Conservation (phyloP, 805 yeast species). For the Yamadazyma scolyti region DNA sequence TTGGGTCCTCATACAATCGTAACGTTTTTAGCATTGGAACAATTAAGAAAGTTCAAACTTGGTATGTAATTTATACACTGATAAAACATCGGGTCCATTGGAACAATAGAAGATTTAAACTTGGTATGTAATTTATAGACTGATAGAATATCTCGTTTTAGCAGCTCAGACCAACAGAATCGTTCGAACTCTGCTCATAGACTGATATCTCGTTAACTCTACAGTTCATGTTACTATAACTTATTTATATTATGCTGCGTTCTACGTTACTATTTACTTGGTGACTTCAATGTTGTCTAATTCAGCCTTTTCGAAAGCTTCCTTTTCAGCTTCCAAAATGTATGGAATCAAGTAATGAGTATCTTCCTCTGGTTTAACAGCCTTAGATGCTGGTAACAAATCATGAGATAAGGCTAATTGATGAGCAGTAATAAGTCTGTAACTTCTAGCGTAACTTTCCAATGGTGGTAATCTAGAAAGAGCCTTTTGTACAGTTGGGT, state of each 20-base stretch:
- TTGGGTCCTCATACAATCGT: conserved; percentile 79
- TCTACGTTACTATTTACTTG: conserved; percentile 7
- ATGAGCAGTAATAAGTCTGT: conserved; percentile 87
- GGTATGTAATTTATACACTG: conserved; percentile 40
- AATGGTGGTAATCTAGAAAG: conserved; percentile 79
- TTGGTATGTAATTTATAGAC: conserved; percentile 41
- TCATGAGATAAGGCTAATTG: conserved; percentile 84
- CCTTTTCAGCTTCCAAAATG: conserved; percentile 92
- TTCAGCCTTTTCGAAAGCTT: conserved; percentile 79
- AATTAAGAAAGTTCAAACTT: conserved; percentile 50
- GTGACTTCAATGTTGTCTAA: conserved; percentile 69
- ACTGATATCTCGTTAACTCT: too few relatives aligned
- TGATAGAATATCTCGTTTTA: too few relatives aligned
- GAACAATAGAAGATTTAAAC: conserved; percentile 55
- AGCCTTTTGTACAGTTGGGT: conserved; percentile 81
- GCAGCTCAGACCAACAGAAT: neutral
- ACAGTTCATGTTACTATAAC: too few relatives aligned
- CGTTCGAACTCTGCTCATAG: too few relatives aligned
- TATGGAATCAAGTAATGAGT: conserved; percentile 80
- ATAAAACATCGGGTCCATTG: too few relatives aligned
- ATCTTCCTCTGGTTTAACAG: conserved; percentile 77
- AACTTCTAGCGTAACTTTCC: conserved; percentile 86
- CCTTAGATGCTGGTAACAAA: conserved; percentile 76
- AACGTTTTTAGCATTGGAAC: conserved; percentile 66
- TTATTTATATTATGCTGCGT: too few relatives aligned